A percentile compares a stretch with the other conserved stretches of the same genome.
These are phyloP conservation scores for Amaranthus cruentus DNA, from an alignment of 148 eudicot species.

Conservation along the genomic window DNA sequence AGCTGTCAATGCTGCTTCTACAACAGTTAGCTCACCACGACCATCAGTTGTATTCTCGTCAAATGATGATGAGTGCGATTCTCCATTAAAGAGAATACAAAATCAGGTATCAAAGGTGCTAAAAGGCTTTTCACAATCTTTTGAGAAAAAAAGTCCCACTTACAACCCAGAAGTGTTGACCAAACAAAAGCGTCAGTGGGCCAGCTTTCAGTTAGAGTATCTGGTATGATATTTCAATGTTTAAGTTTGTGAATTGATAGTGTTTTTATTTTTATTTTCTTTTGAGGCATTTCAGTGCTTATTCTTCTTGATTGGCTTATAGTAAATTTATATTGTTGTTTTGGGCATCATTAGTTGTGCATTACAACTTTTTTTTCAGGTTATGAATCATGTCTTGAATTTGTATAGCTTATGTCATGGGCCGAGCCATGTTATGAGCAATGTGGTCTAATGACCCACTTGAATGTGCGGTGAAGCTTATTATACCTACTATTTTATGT, in stretches of 20 bases:
- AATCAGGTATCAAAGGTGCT: conserved; percentile 62
- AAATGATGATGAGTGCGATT: conserved; percentile 53
- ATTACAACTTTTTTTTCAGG: background rate
- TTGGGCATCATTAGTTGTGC: background rate
- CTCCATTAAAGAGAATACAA: conserved; percentile 69
- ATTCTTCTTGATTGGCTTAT: conserved; percentile 7
- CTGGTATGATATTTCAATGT: conserved; percentile 23
- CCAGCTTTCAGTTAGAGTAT: conserved; percentile 58
- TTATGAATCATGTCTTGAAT: background rate
- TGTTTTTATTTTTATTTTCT: background rate
- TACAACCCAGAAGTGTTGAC: conserved; percentile 95
- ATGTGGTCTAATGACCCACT: too few relatives aligned
- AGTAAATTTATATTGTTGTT: conserved; percentile 10
- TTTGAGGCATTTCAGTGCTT: background rate
- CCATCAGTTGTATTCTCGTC: conserved; percentile 81
- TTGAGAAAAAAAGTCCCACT: conserved; percentile 52
- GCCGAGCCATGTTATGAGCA: too few relatives aligned
- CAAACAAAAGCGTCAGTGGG: conserved; percentile 98
- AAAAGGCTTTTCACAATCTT: conserved; percentile 71
- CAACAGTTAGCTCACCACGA: conserved; percentile 64
- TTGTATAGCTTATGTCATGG: background rate
- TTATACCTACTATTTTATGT: too few relatives aligned
- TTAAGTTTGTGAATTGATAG: background rate
- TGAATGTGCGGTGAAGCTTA: too few relatives aligned
- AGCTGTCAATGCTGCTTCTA: conserved; percentile 75